Percentiles rank a stretch among this genome's conserved stretches.
Conservation (phyloP, 768 basidiomycete genomes). For the Lentinula aciculospora region DNA sequence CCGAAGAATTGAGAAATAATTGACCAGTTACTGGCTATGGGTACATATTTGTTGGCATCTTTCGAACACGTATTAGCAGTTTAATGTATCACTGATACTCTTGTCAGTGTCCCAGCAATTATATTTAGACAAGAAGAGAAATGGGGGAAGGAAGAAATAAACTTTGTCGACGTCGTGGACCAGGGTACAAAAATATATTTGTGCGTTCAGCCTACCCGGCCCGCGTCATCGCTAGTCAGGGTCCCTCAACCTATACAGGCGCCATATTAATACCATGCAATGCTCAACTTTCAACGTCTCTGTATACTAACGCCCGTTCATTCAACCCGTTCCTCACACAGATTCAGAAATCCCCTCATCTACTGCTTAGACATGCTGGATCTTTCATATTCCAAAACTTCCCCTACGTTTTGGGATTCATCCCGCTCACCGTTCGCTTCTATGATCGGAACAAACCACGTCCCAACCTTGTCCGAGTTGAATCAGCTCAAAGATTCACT, state of each 20-base stretch:
- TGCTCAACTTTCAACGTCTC: too few relatives aligned
- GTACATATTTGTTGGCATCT: neutral
- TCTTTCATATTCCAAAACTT: neutral
- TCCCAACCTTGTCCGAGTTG: neutral
- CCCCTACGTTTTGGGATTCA: neutral
- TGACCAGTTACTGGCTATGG: neutral
- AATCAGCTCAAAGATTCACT: neutral
- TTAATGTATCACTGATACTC: neutral
- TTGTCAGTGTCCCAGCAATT: neutral
- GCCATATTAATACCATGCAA: too few relatives aligned
- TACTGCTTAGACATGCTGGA: neutral
- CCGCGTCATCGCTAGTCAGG: too few relatives aligned
- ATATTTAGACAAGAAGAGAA: neutral
- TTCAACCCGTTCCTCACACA: neutral
- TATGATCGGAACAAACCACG: slow-evolving; percentile 3
- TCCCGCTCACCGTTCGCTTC: neutral
- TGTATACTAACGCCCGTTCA: too few relatives aligned
- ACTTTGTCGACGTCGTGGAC: neutral
- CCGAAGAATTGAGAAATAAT: neutral
- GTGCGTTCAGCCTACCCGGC: too few relatives aligned
- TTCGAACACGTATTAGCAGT: neutral
- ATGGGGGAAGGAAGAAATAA: neutral
- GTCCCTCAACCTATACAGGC: too few relatives aligned
- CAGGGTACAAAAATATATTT: neutral
- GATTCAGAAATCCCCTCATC: neutral